These are phyloP conservation scores for Talaromyces amestolkiae DNA, from an alignment of 2,329 filamentous ascomycete genomes.

Conservation along the genomic window DNA sequence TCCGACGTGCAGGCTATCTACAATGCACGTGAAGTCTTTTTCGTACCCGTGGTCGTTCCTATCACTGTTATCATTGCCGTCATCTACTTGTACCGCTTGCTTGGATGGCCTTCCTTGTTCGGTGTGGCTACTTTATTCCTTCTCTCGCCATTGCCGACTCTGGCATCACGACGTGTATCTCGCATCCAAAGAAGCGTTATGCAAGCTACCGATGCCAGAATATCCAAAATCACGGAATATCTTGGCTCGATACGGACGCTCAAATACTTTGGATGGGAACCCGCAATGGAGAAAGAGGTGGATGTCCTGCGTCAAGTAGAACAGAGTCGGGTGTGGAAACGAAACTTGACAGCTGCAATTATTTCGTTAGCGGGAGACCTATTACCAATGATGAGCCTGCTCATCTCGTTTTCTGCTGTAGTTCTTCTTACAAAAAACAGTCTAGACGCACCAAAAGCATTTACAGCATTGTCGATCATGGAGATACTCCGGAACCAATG, in stretches of 20 bases:
- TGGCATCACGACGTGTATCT: constrained; percentile 52
- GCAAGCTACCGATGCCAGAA: constrained; percentile 56
- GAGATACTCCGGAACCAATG: constrained; percentile 55
- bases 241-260: constrained; percentile 57
- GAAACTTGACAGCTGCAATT: constrained; percentile 44
- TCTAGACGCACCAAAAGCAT: constrained; percentile 57
- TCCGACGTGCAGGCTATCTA: constrained; percentile 58
- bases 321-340: constrained; percentile 55
- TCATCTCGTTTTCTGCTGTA: constrained; percentile 56
- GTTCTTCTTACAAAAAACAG: constrained; percentile 49
- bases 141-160: constrained; percentile 51
- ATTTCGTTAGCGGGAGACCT: constrained; percentile 53
- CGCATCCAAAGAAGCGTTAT: constrained; percentile 53
- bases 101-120: constrained; percentile 57
- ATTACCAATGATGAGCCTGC: constrained; percentile 53
- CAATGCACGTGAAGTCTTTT: constrained; percentile 52
- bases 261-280: constrained; percentile 63
- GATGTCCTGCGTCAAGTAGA: constrained; percentile 51
- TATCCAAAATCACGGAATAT: constrained; percentile 59
- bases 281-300: constrained; percentile 52
- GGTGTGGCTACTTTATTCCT: constrained; percentile 51
- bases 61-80: constrained; percentile 50
- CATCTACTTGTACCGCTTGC: constrained; percentile 54
- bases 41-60: constrained; percentile 48
- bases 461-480: constrained; percentile 56